These are phyloP conservation scores for Thielaviopsis punctulata DNA, from an alignment of 2,329 filamentous ascomycete species.

Conservation along the genomic window DNA sequence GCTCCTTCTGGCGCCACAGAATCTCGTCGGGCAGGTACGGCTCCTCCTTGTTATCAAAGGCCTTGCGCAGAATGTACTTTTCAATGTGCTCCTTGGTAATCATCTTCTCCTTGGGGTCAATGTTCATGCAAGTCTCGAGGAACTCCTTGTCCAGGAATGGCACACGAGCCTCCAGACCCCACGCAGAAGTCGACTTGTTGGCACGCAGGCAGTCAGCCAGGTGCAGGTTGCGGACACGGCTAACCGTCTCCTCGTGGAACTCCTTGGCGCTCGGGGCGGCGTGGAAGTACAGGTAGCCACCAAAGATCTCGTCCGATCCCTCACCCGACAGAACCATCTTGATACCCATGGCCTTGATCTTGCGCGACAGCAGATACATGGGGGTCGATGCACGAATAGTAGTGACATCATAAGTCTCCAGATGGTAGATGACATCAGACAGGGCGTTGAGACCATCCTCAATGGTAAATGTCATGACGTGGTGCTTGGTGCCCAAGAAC, in stretches of 20 bases:
- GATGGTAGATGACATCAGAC: constrained; percentile 93
- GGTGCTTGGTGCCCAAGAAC: constrained; percentile 94
- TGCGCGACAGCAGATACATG: constrained; percentile 93
- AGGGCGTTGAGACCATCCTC: constrained; percentile 94
- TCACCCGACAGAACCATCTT: constrained; percentile 99
- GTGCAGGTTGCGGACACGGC: constrained; percentile 91
- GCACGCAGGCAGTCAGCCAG: constrained; percentile 90
- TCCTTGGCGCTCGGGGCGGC: constrained; percentile 74
- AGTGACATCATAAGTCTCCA: constrained; percentile 95
- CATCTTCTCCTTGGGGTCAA: constrained; percentile 91
- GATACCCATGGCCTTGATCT: constrained; percentile 98
- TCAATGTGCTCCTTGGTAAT: constrained; percentile 80
- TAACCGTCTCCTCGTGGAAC: constrained; percentile 92
- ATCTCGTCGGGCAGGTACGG: constrained; percentile 94
- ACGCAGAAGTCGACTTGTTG: constrained; percentile 97
- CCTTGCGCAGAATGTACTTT: constrained; percentile 96
- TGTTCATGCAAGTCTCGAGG: constrained; percentile 80
- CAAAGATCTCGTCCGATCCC: constrained; percentile 95
- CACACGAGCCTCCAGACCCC: constrained; percentile 94
- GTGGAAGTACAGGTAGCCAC: constrained; percentile 97
- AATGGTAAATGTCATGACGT: constrained; percentile 95
- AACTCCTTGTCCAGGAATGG: constrained; percentile 98
- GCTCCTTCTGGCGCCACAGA: constrained; percentile 97
- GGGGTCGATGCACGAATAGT: constrained; percentile 96
- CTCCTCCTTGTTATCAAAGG: constrained; percentile 78